These are phyloP conservation scores for Cryptosporidium tyzzeri DNA, from an alignment of 169 alveolate species.

Conservation along the genomic window DNA sequence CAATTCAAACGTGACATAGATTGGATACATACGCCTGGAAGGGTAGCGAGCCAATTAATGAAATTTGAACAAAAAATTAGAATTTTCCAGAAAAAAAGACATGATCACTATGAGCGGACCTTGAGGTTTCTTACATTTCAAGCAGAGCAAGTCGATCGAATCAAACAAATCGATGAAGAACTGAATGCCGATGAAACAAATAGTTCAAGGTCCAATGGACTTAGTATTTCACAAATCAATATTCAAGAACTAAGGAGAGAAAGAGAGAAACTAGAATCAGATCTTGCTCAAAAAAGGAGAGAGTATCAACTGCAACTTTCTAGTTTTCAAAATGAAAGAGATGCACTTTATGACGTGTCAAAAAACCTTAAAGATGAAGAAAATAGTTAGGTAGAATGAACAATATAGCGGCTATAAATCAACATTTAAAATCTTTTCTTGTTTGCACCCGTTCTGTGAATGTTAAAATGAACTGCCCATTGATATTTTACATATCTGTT, in stretches of 20 bases:
- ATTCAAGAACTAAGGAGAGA: constrained; percentile 27
- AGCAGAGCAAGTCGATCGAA: constrained; percentile 64
- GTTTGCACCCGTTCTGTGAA: not conserved
- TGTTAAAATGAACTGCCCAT: constrained; percentile 25
- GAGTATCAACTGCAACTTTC: constrained; percentile 54
- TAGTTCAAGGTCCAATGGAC: constrained; percentile 7
- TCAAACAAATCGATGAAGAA: constrained; percentile 61
- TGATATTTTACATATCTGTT: constrained; percentile 47
- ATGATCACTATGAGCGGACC: constrained; percentile 59
- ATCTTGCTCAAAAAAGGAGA: constrained; percentile 29
- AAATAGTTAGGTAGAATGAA: constrained; percentile 23
- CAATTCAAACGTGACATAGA: constrained; percentile 68
- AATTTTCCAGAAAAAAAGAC: constrained; percentile 52
- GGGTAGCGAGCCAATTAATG: constrained; percentile 64
- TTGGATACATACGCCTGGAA: constrained; percentile 68
- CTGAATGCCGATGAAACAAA: constrained; percentile 22
- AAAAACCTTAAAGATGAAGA: constrained; percentile 60
- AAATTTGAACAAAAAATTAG: constrained; percentile 62
- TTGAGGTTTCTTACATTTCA: constrained; percentile 40
- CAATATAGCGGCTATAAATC: not conserved
- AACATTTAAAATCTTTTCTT: not conserved
- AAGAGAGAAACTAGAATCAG: constrained; percentile 43
- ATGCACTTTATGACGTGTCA: constrained; percentile 49
- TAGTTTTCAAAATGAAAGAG: constrained; percentile 51
- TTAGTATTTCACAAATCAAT: not conserved